A percentile compares a stretch with the other conserved stretches of the same genome.
These are phyloP conservation scores for Daldinia sp. DNA, from an alignment of 2,329 filamentous ascomycete species.

Conservation along the genomic window DNA sequence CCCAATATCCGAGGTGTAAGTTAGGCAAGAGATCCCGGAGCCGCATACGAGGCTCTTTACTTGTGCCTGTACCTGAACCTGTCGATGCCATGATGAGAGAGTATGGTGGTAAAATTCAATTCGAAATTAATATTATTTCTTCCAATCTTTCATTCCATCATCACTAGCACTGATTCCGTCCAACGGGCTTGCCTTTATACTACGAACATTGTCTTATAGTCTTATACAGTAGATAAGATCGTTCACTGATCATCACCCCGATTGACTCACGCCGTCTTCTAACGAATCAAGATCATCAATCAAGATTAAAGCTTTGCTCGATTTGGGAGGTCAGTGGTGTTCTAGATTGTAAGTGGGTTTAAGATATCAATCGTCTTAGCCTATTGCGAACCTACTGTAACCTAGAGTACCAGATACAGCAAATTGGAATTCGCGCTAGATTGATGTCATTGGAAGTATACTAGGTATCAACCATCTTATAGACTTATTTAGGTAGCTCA, in stretches of 20 bases:
- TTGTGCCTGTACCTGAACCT: slow-evolving; percentile 14
- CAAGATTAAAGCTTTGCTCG: slow-evolving; percentile 6
- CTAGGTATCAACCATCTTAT: background rate
- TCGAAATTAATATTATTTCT: background rate
- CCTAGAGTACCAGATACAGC: background rate
- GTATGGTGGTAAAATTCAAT: slow-evolving; percentile 1
- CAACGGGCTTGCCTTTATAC: slow-evolving; percentile 10
- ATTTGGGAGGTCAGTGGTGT: slow-evolving; percentile 28
- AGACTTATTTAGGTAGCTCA: background rate
- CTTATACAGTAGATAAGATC: slow-evolving; percentile 1
- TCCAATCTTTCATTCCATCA: background rate
- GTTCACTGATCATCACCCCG: background rate
- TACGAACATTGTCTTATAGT: background rate
- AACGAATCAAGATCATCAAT: slow-evolving; percentile 20
- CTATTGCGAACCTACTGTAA: background rate
- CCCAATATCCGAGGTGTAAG: slow-evolving; percentile 59
- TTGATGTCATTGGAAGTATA: background rate
- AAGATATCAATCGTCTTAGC: background rate
- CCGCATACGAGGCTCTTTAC: slow-evolving; percentile 48
- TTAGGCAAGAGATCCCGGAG: slow-evolving; percentile 60
- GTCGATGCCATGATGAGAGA: slow-evolving; percentile 30
- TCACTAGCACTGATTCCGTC: background rate
- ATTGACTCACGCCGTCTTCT: slow-evolving; percentile 33
- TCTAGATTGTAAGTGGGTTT: slow-evolving; percentile 3
- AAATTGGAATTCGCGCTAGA: background rate